These are phyloP conservation scores for Moesziomyces globuligerus DNA, from an alignment of 1,284 basidiomycete species.

Conservation along the genomic window DNA sequence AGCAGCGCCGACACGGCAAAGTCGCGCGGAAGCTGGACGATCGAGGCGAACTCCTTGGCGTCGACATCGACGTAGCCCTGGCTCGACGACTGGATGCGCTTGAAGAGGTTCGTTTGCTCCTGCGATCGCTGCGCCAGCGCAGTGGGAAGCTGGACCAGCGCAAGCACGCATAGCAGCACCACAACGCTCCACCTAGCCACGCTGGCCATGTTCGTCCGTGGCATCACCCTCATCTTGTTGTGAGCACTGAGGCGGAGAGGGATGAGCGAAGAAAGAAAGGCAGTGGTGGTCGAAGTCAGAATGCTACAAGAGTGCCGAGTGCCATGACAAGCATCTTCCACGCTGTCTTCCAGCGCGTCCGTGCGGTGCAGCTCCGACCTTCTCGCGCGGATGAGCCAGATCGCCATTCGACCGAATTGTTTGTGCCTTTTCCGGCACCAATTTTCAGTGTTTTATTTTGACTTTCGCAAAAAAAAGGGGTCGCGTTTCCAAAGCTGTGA, in stretches of 20 bases:
- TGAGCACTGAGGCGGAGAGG: background rate
- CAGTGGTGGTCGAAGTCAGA: too few relatives aligned
- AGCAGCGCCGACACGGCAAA: slow-evolving; percentile 52
- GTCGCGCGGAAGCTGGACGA: slow-evolving; percentile 26
- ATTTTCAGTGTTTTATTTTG: too few relatives aligned
- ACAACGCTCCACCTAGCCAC: slow-evolving; percentile 15
- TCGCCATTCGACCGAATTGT: too few relatives aligned
- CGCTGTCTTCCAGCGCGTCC: background rate
- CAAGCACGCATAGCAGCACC: slow-evolving; percentile 19
- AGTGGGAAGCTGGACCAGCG: slow-evolving; percentile 7
- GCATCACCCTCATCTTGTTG: slow-evolving; percentile 6
- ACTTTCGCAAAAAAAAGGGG: too few relatives aligned
- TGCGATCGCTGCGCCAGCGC: slow-evolving; percentile 13
- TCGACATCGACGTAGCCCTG: slow-evolving; percentile 39
- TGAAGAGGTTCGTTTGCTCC: slow-evolving; percentile 24
- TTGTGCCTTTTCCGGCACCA: too few relatives aligned
- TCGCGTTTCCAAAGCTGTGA: too few relatives aligned
- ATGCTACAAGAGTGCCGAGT: too few relatives aligned
- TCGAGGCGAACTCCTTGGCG: slow-evolving; percentile 18
- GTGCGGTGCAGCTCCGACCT: background rate
- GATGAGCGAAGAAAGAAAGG: background rate
- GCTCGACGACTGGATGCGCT: slow-evolving; percentile 21
- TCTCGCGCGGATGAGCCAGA: background rate
- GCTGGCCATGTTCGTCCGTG: background rate
- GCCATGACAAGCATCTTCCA: background rate